Percentiles rank a stretch among this genome's conserved stretches.
Conservation (phyloP, 1,284 basidiomycete genomes). For the Blastosporella zonata region DNA sequence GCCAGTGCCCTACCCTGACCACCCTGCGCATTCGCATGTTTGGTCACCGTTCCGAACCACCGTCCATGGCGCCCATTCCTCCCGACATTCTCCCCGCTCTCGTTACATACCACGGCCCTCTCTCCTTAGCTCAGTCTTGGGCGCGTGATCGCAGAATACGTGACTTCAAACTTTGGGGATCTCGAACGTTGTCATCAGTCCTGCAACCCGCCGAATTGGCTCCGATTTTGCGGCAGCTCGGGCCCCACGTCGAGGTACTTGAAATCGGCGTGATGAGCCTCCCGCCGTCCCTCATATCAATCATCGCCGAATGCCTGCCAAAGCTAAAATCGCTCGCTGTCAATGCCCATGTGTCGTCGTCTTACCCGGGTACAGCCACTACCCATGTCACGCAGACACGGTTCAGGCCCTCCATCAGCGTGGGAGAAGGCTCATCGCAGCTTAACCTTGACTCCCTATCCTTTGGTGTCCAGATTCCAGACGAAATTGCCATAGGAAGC, state of each 20-base stretch:
- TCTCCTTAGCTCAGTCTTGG: conserved; percentile 8
- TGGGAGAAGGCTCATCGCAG: background rate
- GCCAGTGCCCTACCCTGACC: conserved; percentile 8
- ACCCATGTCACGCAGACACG: conserved; percentile 2
- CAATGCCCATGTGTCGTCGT: conserved; percentile 12
- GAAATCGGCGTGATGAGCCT: conserved; percentile 14
- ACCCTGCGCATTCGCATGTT: conserved; percentile 12
- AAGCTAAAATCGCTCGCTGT: conserved; percentile 16
- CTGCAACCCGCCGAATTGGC: conserved; percentile 3
- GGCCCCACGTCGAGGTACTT: conserved; percentile 2
- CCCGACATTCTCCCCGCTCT: conserved; percentile 10
- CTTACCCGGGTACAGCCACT: conserved; percentile 9
- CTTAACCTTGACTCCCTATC: conserved; percentile 10
- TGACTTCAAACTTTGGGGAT: conserved; percentile 15
- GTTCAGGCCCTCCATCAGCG: background rate
- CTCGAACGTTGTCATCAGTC: conserved; percentile 7
- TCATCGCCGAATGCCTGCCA: conserved; percentile 7
- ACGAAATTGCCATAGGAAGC: background rate
- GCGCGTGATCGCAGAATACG: conserved; percentile 4
- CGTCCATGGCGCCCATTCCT: conserved; percentile 7
- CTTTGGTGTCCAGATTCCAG: conserved; percentile 13
- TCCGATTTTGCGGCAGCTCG: conserved; percentile 11
- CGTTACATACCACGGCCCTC: conserved; percentile 11
- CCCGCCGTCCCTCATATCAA: conserved; percentile 9
- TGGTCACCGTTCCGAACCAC: conserved; percentile 6